Evolutionary conservation across 1,139 yeast genomes (phyloP).

Genomic region (Candida pseudocylindracea): DNA sequence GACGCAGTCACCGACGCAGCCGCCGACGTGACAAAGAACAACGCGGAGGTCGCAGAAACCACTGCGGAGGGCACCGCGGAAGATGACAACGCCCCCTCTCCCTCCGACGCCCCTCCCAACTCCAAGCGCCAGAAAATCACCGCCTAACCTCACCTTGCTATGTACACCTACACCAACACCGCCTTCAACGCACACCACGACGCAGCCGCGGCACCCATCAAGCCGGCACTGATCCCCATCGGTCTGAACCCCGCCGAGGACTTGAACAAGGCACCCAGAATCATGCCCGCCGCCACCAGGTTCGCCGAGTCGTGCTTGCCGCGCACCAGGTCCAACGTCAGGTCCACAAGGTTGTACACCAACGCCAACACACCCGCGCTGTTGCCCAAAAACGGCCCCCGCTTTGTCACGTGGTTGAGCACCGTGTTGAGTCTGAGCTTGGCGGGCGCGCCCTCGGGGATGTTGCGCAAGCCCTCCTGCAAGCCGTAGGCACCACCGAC

Average conservation of each 20-base stretch:
- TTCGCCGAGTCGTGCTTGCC: slow-evolving; percentile 78
- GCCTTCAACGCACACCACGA: slow-evolving; percentile 79
- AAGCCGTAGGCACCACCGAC: slow-evolving; percentile 79
- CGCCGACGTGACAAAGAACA: too few relatives aligned
- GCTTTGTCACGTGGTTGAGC: slow-evolving; percentile 75
- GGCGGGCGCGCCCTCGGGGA: slow-evolving; percentile 53
- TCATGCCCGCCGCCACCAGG: slow-evolving; percentile 73
- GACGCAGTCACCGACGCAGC: too few relatives aligned
- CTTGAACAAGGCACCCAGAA: slow-evolving; percentile 83
- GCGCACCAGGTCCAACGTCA: slow-evolving; percentile 55
- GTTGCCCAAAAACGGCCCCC: slow-evolving; percentile 93
- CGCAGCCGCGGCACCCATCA: slow-evolving; percentile 82
- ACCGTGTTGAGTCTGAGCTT: slow-evolving; percentile 74
- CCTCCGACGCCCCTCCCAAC: background rate
- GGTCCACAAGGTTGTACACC: slow-evolving; percentile 67
- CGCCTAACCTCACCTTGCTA: background rate
- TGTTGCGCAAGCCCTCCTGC: slow-evolving; percentile 58
- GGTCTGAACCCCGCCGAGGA: slow-evolving; percentile 72
- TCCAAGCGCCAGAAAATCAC: background rate
- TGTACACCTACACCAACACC: slow-evolving; percentile 7
- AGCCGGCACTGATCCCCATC: slow-evolving; percentile 67
- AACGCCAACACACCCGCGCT: slow-evolving; percentile 87
- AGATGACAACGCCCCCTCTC: too few relatives aligned
- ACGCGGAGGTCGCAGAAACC: background rate
- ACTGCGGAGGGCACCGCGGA: too few relatives aligned